These are phyloP conservation scores for Daldinia sp. DNA, from an alignment of 2,329 filamentous ascomycete species.

Conservation along the genomic window DNA sequence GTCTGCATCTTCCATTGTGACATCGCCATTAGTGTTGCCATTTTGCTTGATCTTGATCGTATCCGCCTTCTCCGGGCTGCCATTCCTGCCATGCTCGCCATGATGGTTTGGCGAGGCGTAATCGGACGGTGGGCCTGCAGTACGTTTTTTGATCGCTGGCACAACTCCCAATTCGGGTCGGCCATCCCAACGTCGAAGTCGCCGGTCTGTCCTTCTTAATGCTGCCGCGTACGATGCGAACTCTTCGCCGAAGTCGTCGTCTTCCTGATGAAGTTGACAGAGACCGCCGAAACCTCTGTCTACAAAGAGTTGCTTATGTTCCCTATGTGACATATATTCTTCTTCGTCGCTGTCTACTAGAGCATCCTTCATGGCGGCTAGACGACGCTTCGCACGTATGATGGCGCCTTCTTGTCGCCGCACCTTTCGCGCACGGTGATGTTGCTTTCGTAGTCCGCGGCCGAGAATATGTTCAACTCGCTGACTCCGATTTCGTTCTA, in stretches of 20 bases:
- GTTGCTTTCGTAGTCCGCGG: slow-evolving; percentile 75
- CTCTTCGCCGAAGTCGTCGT: slow-evolving; percentile 83
- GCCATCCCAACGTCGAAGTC: slow-evolving; percentile 77
- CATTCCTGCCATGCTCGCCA: slow-evolving; percentile 50
- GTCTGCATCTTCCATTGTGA: slow-evolving; percentile 61
- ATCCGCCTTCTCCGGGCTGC: slow-evolving; percentile 51
- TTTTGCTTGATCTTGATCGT: slow-evolving; percentile 49
- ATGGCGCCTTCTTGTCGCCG: slow-evolving; percentile 75
- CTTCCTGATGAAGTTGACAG: slow-evolving; percentile 70
- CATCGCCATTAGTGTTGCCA: slow-evolving; percentile 58
- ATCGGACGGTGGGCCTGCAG: slow-evolving; percentile 41
- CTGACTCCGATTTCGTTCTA: slow-evolving; percentile 81
- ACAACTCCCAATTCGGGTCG: slow-evolving; percentile 62
- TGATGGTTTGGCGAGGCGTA: slow-evolving; percentile 43
- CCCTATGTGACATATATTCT: slow-evolving; percentile 53
- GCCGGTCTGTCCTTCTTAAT: slow-evolving; percentile 71
- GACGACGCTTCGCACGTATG: slow-evolving; percentile 73
- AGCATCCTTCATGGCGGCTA: slow-evolving; percentile 66
- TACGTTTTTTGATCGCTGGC: slow-evolving; percentile 59
- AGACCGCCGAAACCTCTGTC: slow-evolving; percentile 73
- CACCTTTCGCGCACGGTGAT: slow-evolving; percentile 71
- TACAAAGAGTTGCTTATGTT: slow-evolving; percentile 59
- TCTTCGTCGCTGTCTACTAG: slow-evolving; percentile 75
- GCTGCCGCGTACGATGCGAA: slow-evolving; percentile 74
- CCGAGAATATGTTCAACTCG: slow-evolving; percentile 86